These are phyloP conservation scores for Cladosporium cucumerinum DNA, from an alignment of 2,329 filamentous ascomycete genomes.

Conservation along the genomic window DNA sequence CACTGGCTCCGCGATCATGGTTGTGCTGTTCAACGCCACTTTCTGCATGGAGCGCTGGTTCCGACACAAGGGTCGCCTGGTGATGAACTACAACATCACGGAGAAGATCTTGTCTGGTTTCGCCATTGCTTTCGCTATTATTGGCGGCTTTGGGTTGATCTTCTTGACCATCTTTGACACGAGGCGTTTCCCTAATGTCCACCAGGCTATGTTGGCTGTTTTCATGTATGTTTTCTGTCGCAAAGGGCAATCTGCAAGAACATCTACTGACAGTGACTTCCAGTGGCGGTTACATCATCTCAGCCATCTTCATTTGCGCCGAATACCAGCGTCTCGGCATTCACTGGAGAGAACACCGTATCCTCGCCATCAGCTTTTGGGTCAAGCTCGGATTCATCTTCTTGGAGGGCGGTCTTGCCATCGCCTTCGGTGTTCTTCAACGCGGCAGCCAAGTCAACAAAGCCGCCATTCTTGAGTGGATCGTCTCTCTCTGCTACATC, in stretches of 20 bases:
- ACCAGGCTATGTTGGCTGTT: conserved; percentile 72
- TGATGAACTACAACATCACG: conserved; percentile 63
- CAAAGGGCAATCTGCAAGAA: background rate
- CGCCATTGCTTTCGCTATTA: conserved; percentile 65
- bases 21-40: conserved; percentile 74
- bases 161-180: conserved; percentile 85
- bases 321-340: conserved; percentile 85
- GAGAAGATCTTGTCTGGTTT: conserved; percentile 63
- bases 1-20: conserved; percentile 65
- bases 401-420: conserved; percentile 68
- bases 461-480: conserved; percentile 76
- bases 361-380: conserved; percentile 78
- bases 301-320: conserved; percentile 82
- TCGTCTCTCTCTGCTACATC: conserved; percentile 78
- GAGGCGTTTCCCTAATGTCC: conserved; percentile 60
- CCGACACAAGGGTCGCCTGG: conserved; percentile 74
- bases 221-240: conserved; percentile 61
- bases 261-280: background rate
- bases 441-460: conserved; percentile 52
- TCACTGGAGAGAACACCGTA: conserved; percentile 69
- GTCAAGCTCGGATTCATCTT: conserved; percentile 83
- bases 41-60: conserved; percentile 83
- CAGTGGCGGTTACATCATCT: conserved; percentile 71
- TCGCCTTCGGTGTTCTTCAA: conserved; percentile 63
- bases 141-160: conserved; percentile 77